phyloP scores from a whole-genome alignment of 2,329 filamentous ascomycete genomes.

The Berkeleyomyces rouxiae region DNA sequence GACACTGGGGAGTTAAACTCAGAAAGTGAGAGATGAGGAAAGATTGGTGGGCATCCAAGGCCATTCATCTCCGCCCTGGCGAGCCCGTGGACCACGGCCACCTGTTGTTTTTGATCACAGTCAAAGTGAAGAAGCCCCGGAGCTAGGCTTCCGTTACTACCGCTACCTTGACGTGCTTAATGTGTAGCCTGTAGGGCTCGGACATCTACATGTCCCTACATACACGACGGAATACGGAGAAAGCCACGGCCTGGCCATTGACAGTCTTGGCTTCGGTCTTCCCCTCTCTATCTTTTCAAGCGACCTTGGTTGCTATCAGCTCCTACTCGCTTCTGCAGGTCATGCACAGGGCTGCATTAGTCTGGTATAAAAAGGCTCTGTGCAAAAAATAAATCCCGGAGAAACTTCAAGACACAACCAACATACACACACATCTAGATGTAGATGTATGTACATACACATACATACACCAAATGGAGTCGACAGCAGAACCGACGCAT shows the following conservation, averaged over 20 bases:
- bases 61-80: not conserved
- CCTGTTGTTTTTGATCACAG: not conserved
- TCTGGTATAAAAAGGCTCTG: not conserved
- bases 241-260: not conserved
- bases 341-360: slow-evolving; percentile 1
- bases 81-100: not conserved
- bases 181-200: too few relatives aligned
- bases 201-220: too few relatives aligned
- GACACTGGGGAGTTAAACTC: not conserved
- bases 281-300: not conserved
- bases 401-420: not conserved
- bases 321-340: not conserved
- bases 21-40: not conserved
- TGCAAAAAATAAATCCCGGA: not conserved
- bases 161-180: too few relatives aligned
- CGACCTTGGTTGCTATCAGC: not conserved
- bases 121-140: too few relatives aligned
- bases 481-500: not conserved
- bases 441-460: not conserved
- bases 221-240: not conserved
- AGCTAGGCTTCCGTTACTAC: too few relatives aligned
- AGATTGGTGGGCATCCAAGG: not conserved
- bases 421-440: not conserved
- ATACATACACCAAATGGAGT: too few relatives aligned
- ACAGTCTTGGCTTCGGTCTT: not conserved